Conservation (phyloP, 257 asterid species). For the Solanum stenotomum region DNA sequence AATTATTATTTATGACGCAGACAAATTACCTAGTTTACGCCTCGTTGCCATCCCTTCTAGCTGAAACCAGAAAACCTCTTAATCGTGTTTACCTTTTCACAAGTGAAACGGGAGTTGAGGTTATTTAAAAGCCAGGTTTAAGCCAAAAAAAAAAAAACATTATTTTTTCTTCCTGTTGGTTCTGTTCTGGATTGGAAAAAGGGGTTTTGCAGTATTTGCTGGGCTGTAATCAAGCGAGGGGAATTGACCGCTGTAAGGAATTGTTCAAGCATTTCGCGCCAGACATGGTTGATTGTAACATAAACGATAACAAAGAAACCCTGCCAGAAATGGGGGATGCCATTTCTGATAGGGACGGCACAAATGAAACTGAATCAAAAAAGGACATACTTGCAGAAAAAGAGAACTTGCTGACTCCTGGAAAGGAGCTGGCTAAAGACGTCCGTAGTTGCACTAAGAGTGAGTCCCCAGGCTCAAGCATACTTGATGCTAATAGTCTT, state of each 20-base stretch:
- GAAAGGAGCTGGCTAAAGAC: background rate
- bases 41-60: too few relatives aligned
- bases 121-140: too few relatives aligned
- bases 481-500: background rate
- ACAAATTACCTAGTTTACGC: too few relatives aligned
- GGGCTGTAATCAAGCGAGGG: background rate
- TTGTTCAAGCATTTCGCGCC: background rate
- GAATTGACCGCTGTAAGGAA: background rate
- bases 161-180: background rate
- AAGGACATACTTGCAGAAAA: background rate
- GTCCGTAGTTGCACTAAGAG: background rate
- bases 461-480: background rate
- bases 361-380: background rate
- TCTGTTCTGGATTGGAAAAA: background rate
- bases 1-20: too few relatives aligned
- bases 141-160: background rate
- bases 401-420: background rate
- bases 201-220: background rate
- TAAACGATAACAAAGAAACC: constrained; percentile 20
- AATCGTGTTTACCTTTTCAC: too few relatives aligned
- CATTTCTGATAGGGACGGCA: background rate
- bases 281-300: constrained; percentile 3
- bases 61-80: too few relatives aligned
- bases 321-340: constrained; percentile 1
- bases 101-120: too few relatives aligned